These are phyloP conservation scores for Sphaerostilbella broomeana DNA, from an alignment of 2,329 filamentous ascomycete species.

Conservation along the genomic window DNA sequence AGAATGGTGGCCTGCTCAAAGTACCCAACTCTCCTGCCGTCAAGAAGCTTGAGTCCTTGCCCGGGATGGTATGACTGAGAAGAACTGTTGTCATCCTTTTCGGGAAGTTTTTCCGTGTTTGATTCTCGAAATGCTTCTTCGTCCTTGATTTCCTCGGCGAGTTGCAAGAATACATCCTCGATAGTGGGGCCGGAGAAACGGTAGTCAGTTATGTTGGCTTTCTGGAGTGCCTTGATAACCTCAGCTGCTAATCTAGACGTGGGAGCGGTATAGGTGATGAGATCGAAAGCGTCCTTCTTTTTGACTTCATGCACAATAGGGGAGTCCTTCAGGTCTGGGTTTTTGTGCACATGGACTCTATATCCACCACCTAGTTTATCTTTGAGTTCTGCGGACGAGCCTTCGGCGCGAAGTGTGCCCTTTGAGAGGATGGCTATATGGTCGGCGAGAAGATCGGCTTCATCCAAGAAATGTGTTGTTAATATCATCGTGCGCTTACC, in stretches of 20 bases:
- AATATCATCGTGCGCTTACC: conserved; percentile 76
- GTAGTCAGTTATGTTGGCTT: conserved; percentile 64
- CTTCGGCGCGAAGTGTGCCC: conserved; percentile 72
- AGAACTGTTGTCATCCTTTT: conserved; percentile 18
- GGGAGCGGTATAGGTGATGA: conserved; percentile 64
- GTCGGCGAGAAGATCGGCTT: conserved; percentile 83
- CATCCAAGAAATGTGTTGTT: conserved; percentile 90
- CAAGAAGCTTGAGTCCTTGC: conserved; percentile 50
- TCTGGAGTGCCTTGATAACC: conserved; percentile 65
- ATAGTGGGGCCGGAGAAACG: conserved; percentile 84
- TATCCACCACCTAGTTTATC: conserved; percentile 78
- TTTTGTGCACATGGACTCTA: conserved; percentile 65
- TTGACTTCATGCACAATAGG: conserved; percentile 49
- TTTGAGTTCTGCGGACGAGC: conserved; percentile 81
- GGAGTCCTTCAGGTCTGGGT: conserved; percentile 39
- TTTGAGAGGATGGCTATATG: conserved; percentile 84
- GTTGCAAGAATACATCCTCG: conserved; percentile 83
- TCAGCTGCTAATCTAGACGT: conserved; percentile 63
- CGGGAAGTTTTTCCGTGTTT: conserved; percentile 18
- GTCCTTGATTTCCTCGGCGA: conserved; percentile 70
- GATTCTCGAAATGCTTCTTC: conserved; percentile 33
- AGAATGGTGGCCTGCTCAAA: conserved; percentile 65
- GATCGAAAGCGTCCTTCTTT: conserved; percentile 59
- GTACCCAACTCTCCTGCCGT: conserved; percentile 64
- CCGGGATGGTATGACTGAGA: conserved; percentile 20